A percentile compares a stretch with the other conserved stretches of the same genome.
phyloP scores from a whole-genome alignment of 2,329 filamentous ascomycete genomes.

The Fusarium circinatum region DNA sequence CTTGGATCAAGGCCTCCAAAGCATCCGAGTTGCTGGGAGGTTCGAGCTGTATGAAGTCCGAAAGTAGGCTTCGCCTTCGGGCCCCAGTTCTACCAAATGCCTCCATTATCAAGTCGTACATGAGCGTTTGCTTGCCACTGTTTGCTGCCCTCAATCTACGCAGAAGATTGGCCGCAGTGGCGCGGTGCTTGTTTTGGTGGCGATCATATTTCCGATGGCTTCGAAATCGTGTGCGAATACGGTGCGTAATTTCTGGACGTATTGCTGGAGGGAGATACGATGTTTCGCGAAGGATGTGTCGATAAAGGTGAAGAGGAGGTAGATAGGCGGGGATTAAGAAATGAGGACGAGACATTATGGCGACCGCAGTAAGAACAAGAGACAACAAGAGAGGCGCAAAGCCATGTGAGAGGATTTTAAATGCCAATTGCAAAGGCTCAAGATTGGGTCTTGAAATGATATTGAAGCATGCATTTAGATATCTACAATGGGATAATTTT shows the following conservation, averaged over 20 bases:
- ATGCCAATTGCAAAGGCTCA: background rate
- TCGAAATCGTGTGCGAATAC: conserved; percentile 60
- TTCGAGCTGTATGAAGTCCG: conserved; percentile 50
- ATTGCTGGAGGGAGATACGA: conserved; percentile 68
- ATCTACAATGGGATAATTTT: conserved; percentile 10
- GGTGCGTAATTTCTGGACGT: conserved; percentile 54
- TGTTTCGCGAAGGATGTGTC: conserved; percentile 68
- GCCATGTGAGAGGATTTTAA: conserved; percentile 2
- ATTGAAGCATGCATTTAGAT: background rate
- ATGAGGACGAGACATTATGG: conserved; percentile 46
- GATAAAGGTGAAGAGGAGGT: conserved; percentile 58
- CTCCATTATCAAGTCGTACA: conserved; percentile 59
- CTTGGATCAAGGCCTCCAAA: conserved; percentile 50
- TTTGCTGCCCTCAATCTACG: conserved; percentile 64
- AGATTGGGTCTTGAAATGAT: background rate
- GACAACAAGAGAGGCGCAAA: conserved; percentile 1
- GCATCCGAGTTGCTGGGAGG: conserved; percentile 54
- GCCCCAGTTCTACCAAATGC: conserved; percentile 65
- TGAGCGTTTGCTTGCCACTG: conserved; percentile 57
- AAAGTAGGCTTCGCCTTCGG: conserved; percentile 60
- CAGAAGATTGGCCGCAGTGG: conserved; percentile 55
- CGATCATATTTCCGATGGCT: conserved; percentile 47
- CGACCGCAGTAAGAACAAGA: background rate
- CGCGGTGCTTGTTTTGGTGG: conserved; percentile 48
- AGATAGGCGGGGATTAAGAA: conserved; percentile 40